phyloP scores from a whole-genome alignment of 352 stramenopile species.

The Globisporangium perplexum region DNA sequence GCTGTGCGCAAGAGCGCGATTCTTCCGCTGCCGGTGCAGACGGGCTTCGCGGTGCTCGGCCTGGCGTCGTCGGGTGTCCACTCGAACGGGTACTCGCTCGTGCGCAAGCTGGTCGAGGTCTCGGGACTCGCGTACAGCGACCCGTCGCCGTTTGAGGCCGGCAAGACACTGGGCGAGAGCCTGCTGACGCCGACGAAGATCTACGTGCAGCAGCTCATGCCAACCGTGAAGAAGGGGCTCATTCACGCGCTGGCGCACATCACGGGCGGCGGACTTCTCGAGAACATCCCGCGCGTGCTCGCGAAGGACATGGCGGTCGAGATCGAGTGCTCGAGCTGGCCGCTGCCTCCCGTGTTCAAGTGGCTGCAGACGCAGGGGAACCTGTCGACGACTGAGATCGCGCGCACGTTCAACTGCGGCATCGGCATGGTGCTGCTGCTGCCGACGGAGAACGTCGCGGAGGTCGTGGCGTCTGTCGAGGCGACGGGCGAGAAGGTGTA shows the following conservation, averaged over 20 bases:
- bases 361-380: conserved; percentile 94
- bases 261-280: conserved; percentile 96
- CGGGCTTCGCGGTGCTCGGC: conserved; percentile 93
- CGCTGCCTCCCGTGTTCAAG: conserved; percentile 95
- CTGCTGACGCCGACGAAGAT: conserved; percentile 97
- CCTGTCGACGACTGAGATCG: conserved; percentile 93
- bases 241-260: conserved; percentile 97
- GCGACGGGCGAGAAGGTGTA: conserved; percentile 88
- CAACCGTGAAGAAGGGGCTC: conserved; percentile 66
- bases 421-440: conserved; percentile 98
- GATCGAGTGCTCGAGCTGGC: conserved; percentile 89
- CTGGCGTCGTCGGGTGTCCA: conserved; percentile 95
- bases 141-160: conserved; percentile 67
- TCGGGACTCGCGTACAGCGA: conserved; percentile 80
- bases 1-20: conserved; percentile 89
- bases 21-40: conserved; percentile 78
- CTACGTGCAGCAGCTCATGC: conserved; percentile 93
- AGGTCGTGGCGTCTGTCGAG: conserved; percentile 81
- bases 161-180: conserved; percentile 90
- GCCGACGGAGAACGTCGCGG: conserved; percentile 81
- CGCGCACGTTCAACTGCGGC: conserved; percentile 98
- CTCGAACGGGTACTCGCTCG: conserved; percentile 99
- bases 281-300: conserved; percentile 98
- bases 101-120: conserved; percentile 95
- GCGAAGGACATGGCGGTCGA: conserved; percentile 89